Evolutionary conservation across 2,329 filamentous ascomycete species (phyloP), one percentile per base, ranked within the genome.

Genomic region (Grosmannia penicillata): DNA sequence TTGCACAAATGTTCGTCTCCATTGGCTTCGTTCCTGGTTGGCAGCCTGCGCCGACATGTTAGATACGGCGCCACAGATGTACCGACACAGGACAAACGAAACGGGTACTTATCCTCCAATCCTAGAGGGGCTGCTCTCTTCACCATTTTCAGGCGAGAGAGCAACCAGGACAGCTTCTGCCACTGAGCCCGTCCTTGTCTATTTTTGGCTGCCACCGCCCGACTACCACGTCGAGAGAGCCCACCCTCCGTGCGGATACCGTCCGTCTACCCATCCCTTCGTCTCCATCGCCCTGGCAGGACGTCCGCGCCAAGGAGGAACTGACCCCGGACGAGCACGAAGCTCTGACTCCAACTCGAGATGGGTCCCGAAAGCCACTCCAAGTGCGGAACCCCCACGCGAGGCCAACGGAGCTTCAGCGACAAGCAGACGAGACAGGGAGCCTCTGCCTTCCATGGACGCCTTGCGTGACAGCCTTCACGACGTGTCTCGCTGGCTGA

Each of bases 301-400:
- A n/a, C n/a, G n/a, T n/a, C n/a, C n/a, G n/a, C n/a, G n/a, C n/a
- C n/a, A n/a, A n/a, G n/a, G n/a, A n/a, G n/a, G n/a, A n/a, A n/a
- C n/a, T n/a, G n/a, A n/a, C n/a, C 49, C 64, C 70, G 65, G 83
- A 89, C 82, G 87, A 89, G 84, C 72, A 69, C 83, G 66, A 85
- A 77, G 67, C 84, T 86, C 85, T 93, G 84, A 93, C 78, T 66
- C 82, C 82, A 85, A 86, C 82, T 72, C 78, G 56, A 75, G 82
- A 85, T 84, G 85, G 82, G 82, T 85, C 83, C 84, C 69, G 61
- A 59, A 54, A 51, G 55, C 54, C 52, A 49, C 47, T 33, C 40
- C 25, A 6, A 8, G 8, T 8, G 7, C 24, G 19, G 30, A 13
- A 5, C 8, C 4, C 42, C 37, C 42, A 36, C 24, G 26, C 30